Percentiles rank a stretch among this genome's conserved stretches.
phyloP scores from a whole-genome alignment of 2,329 filamentous ascomycete species.

The Arthroderma sp. region DNA sequence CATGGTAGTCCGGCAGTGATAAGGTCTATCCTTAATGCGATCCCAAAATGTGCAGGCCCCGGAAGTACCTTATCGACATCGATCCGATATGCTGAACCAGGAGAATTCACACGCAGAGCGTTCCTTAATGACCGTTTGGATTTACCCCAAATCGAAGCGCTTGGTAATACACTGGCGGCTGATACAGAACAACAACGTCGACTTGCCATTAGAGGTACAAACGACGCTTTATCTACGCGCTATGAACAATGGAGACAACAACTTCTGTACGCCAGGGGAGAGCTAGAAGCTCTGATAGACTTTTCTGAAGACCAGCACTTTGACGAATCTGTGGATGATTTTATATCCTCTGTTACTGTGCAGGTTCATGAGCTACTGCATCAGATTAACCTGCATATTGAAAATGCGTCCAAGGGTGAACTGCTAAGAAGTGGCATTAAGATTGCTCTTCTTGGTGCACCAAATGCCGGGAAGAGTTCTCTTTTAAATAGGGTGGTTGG shows the following conservation, averaged over 20 bases:
- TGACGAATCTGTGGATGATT: conserved; percentile 65
- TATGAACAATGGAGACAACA: conserved; percentile 75
- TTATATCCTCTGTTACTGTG: conserved; percentile 56
- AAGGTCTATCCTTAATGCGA: conserved; percentile 68
- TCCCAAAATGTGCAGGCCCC: conserved; percentile 38
- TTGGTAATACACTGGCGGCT: conserved; percentile 49
- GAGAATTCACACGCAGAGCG: conserved; percentile 86
- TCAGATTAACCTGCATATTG: conserved; percentile 57
- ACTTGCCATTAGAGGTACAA: conserved; percentile 67
- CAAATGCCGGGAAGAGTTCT: conserved; percentile 91
- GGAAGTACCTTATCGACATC: not conserved
- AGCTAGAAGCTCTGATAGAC: conserved; percentile 91
- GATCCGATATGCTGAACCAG: conserved; percentile 82
- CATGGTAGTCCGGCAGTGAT: conserved; percentile 85
- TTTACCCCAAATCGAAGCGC: conserved; percentile 64
- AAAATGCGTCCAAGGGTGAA: conserved; percentile 70
- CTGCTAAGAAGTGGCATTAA: conserved; percentile 73
- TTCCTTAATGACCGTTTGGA: conserved; percentile 80
- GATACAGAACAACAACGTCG: conserved; percentile 88
- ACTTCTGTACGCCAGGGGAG: conserved; percentile 69
- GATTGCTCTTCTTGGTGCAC: conserved; percentile 76
- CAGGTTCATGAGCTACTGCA: conserved; percentile 51
- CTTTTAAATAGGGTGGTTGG: conserved; percentile 83
- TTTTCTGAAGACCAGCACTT: conserved; percentile 97
- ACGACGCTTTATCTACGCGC: conserved; percentile 54